Evolutionary conservation across 2,329 filamentous ascomycete genomes (phyloP).

Genomic region (Aphanocladium album): DNA sequence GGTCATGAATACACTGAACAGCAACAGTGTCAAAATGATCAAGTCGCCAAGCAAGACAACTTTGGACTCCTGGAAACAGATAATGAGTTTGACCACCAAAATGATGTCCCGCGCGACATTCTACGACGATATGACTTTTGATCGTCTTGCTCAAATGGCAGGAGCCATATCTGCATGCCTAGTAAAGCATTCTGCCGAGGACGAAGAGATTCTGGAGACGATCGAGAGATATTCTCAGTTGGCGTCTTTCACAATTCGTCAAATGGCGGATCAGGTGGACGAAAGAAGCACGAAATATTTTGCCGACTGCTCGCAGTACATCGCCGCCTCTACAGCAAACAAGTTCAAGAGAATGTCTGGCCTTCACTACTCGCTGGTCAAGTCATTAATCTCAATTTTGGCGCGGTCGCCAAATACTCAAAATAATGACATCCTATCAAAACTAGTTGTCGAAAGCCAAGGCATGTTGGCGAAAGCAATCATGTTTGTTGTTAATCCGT

Average conservation of each 20-base stretch:
- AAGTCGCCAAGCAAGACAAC: constrained; percentile 23
- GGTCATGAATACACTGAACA: constrained; percentile 33
- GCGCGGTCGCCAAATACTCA: constrained; percentile 3
- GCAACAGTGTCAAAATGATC: constrained; percentile 21
- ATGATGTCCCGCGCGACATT: constrained; percentile 48
- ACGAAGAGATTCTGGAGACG: constrained; percentile 27
- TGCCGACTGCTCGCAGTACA: constrained; percentile 20
- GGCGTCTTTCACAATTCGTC: constrained; percentile 31
- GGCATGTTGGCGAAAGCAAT: constrained; percentile 24
- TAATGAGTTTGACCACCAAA: constrained; percentile 43
- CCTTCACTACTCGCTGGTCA: constrained; percentile 20
- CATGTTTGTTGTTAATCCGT: constrained; percentile 21
- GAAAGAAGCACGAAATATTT: constrained; percentile 40
- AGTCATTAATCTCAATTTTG: constrained; percentile 14
- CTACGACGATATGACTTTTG: constrained; percentile 42
- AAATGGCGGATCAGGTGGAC: constrained; percentile 40
- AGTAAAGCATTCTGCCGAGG: constrained; percentile 18
- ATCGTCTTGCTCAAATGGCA: constrained; percentile 30
- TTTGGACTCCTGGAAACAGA: constrained; percentile 28
- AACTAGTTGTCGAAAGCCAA: constrained; percentile 22
- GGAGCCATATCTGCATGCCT: constrained; percentile 25
- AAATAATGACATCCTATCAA: constrained; percentile 18
- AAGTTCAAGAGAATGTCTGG: constrained; percentile 18
- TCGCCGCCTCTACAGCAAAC: neutral
- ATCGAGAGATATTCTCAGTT: constrained; percentile 28